Evolutionary conservation across 257 asterid genomes (phyloP), one percentile per base, ranked within the genome.

Genomic region (Scutellaria galericulata): DNA sequence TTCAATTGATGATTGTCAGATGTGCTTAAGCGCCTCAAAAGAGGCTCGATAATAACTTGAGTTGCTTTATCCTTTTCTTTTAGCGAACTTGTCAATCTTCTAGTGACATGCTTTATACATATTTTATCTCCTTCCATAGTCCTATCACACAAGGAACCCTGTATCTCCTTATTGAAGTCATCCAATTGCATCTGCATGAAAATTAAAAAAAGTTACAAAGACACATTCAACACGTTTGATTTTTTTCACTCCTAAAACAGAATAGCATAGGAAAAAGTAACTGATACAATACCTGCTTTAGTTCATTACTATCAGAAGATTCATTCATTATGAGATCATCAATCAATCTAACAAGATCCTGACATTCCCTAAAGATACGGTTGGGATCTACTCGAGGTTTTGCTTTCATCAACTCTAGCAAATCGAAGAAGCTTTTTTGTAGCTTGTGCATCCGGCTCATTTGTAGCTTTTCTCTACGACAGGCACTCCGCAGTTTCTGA

Each of bases 221-320:
- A 55, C 2, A 12, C 7, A 57, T 39, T 35, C 20, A 53, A 40
- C 24, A 7, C 3, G 13, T 68, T 52, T 22, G 7, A 11, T 15
- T 60, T 68, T 18, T 20, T 20, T 37, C 47, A 5, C 4, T 9
- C 15, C 10, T 4, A 10, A 37, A 64, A 39, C 8, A 39, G 52
- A 68, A 40, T 44, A 54, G 64, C 4, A n/a, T 18, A 39, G 44
- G 52, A 9, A 45, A 18, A 57, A 31, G 58, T 15, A 45, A 14
- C 14, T 40, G 64, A 71, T 60, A 35, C 66, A 45, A 24, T 70
- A 71, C 77, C 77, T 39, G 54, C 54, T 68, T 64, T 22, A n/a
- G 27, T 22, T 52, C 65, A 42, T 22, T 51, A 71, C 6, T 14
- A 24, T 63, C 37, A 3, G 8, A 44, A 12, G 66, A n/a, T 53